Conservation (phyloP, 352 stramenopile species). For the Paralagenidium karlingii region DNA sequence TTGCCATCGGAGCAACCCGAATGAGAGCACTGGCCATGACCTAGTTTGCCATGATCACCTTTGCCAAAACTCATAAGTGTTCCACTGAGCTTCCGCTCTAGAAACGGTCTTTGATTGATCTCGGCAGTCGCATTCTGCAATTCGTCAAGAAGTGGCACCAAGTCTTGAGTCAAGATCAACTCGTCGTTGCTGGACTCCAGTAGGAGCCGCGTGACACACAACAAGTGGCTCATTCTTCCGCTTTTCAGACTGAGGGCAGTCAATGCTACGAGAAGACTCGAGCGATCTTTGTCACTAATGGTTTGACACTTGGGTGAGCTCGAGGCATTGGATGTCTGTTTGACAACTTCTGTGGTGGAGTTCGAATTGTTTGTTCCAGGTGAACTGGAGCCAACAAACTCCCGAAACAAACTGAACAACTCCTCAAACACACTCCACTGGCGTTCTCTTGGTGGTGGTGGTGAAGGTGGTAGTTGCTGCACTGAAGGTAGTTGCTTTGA, state of each 20-base stretch:
- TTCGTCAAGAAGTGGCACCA: constrained; percentile 22
- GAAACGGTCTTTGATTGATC: constrained; percentile 4
- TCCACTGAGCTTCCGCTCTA: constrained; percentile 13
- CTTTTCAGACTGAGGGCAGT: constrained; percentile 59
- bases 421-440: constrained; percentile 41
- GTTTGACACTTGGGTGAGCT: not conserved
- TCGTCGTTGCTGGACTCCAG: constrained; percentile 11
- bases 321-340: not conserved
- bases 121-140: constrained; percentile 20
- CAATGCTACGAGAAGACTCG: constrained; percentile 27
- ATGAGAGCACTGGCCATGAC: constrained; percentile 61
- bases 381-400: constrained; percentile 13
- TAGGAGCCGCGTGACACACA: constrained; percentile 24
- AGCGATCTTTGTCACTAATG: constrained; percentile 13
- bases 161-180: constrained; percentile 5
- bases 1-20: constrained; percentile 50
- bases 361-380: not conserved
- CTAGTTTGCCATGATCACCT: constrained; percentile 72
- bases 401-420: constrained; percentile 28
- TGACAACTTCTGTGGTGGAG: not conserved
- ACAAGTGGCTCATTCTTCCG: constrained; percentile 33
- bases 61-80: constrained; percentile 80
- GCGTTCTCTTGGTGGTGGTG: too few species aligned
- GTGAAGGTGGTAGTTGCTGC: constrained; percentile 3
- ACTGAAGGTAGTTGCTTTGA: constrained; percentile 3